phyloP scores from a whole-genome alignment of 805 yeast genomes.

The Millerozyma miso region DNA sequence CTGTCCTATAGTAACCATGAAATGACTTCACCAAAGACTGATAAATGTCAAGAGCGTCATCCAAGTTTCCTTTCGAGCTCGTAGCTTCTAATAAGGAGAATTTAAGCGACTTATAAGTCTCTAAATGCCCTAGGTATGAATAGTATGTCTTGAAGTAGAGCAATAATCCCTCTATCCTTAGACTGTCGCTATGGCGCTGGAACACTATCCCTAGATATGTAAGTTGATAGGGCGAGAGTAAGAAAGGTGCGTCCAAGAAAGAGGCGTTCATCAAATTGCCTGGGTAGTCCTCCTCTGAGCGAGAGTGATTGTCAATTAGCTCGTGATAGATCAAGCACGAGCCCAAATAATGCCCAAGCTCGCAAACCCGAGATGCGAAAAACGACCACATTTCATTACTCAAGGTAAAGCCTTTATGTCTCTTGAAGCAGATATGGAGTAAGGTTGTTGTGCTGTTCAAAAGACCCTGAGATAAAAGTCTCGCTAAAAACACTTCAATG shows the following conservation, averaged over 20 bases:
- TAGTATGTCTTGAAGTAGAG: conserved; percentile 36
- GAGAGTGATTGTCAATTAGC: conserved; percentile 24
- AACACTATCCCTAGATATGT: conserved; percentile 26
- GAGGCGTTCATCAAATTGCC: conserved; percentile 1
- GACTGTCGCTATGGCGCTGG: conserved; percentile 19
- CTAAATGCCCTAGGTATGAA: conserved; percentile 28
- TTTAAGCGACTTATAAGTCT: conserved; percentile 23
- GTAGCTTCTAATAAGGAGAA: conserved; percentile 29
- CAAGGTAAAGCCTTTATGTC: conserved; percentile 12
- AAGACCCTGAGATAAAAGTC: conserved; percentile 15
- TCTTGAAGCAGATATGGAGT: conserved; percentile 20
- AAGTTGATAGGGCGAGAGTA: conserved; percentile 24
- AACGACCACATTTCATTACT: conserved; percentile 35
- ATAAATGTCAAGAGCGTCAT: conserved; percentile 21
- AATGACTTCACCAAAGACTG: conserved; percentile 14
- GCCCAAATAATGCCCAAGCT: conserved; percentile 22
- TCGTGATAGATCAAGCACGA: conserved; percentile 34
- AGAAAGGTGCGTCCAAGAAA: conserved; percentile 24
- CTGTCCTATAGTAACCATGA: conserved; percentile 17
- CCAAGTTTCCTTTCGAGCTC: conserved; percentile 17
- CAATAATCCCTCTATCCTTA: conserved; percentile 25
- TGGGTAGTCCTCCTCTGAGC: conserved; percentile 8
- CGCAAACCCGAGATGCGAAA: conserved; percentile 21
- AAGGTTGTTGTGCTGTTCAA: conserved; percentile 22
- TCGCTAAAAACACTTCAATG: conserved; percentile 19